Base-by-base conservation (phyloP, 345 rosid genomes). In the Syzygium aromaticum region DNA sequence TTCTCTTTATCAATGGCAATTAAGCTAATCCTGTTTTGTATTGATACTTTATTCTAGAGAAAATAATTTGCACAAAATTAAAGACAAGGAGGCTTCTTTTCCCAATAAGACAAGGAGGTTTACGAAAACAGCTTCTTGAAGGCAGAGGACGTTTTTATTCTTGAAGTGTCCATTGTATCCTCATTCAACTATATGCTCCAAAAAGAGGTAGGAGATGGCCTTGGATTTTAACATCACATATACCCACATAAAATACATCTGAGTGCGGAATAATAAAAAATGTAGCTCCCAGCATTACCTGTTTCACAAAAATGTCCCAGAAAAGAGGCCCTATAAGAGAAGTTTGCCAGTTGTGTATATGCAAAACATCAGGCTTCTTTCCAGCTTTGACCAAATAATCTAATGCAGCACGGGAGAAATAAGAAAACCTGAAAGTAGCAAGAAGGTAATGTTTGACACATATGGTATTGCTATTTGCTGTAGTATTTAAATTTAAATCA, bases 371-470 rank as follows among this genome's bases (percentile, higher is more conserved):
- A 86, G 98, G 98, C 91, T 86, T 94, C 92, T 96, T 96, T 87
- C 97, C 96, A 86, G 95, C 93, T 93, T 95, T 95, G 87, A 93
- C 92, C 87, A 96, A 91, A 88, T 92, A 94, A 89, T 96, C 98
- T 94, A 96, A 88, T 25, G 96, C 93, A 89, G 98, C 97, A 88
- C 98, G 98, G 90, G 98, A 95, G 92, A 95, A 95, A 91, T 96
- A 96, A 85, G 93, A 67, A 88, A 96, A 95, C 89, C 98, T 96
- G 93, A 89, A 87, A 84, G 87, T 52, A 87, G 83, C 85, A 84
- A 88, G 54, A 23, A 53, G 84, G 80, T 38, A 73, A 73, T 73
- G 77, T 64, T 64, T 33, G 19, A 73, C 27, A 33, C 80, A 73
- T 33, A 73, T 4, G 49, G 46, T 19, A 73, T 73, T 33, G 46